phyloP scores from a whole-genome alignment of 495 filamentous ascomycete species.

The Penicillium chermesinum region DNA sequence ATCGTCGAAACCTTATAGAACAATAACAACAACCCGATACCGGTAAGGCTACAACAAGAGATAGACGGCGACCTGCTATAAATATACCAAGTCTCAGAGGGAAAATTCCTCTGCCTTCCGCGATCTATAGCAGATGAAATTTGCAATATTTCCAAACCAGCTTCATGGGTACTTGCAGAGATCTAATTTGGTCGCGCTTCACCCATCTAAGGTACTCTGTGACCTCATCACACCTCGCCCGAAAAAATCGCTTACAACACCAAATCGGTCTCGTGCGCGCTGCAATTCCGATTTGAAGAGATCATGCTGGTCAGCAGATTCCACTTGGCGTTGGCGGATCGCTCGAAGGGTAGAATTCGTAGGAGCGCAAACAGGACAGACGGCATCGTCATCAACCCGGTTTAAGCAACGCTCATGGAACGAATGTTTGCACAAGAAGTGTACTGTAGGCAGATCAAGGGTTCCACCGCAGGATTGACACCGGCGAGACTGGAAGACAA shows the following conservation, averaged over 20 bases:
- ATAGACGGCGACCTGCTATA: too few species aligned
- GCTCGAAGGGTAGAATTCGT: constrained; percentile 82
- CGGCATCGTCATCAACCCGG: constrained; percentile 58
- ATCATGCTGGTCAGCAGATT: constrained; percentile 84
- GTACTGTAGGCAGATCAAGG: constrained; percentile 82
- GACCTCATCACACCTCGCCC: constrained; percentile 80
- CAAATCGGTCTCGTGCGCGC: constrained; percentile 78
- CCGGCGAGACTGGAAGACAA: constrained; percentile 83
- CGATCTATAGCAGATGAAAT: too few species aligned
- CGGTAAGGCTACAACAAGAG: too few species aligned
- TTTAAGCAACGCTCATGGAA: constrained; percentile 88
- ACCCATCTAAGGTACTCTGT: constrained; percentile 37
- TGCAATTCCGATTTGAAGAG: constrained; percentile 77
- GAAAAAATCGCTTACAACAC: constrained; percentile 88
- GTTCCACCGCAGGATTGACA: constrained; percentile 71
- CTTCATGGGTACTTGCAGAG: neutral
- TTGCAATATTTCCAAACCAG: neutral
- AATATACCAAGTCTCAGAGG: too few species aligned
- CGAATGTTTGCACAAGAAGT: constrained; percentile 94
- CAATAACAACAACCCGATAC: too few species aligned
- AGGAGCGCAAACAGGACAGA: constrained; percentile 79
- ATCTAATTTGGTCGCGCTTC: neutral
- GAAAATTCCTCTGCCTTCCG: too few species aligned
- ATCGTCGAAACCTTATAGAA: too few species aligned
- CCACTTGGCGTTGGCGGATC: constrained; percentile 79